Evolutionary conservation across 108 stramenopile genomes (phyloP), one percentile per base, ranked within the genome.

Genomic region (Fistulifera pelliculosa): DNA sequence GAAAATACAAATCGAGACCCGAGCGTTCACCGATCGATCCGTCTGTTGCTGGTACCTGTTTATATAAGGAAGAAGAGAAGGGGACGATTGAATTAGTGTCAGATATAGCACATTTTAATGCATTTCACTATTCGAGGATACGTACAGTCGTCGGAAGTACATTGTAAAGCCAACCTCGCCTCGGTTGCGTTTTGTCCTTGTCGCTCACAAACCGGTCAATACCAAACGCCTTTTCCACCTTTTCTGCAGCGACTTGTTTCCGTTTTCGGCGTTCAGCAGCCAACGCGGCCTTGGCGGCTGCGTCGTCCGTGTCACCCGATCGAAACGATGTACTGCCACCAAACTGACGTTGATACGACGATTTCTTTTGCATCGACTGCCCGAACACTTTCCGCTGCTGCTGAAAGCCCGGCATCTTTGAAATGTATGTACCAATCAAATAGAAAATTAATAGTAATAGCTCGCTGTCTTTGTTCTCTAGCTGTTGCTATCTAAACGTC

Each of bases 1-100:
- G 65, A 53, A 97, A 93, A 62, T 87, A 99, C 48, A 99, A 54
- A 60, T 99, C 96, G 24, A 99, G 42, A 2, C 83, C 96, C n/a
- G 84, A 50, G 31, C 72, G 67, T 73, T 84, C 82, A 0, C 59
- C 64, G 31, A 35, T 35, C 27, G 70, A 69, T 65, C 69, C 31
- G 69, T 51, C 58, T 52, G 47, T 64, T 63, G 27, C 23, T 47
- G 18, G 24, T 42, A 27, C 45, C n/a, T 26, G 21, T 41, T 4
- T 52, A 22, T 15, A 6, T 31, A 53, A 47, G 2, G 35, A 52
- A 45, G 28, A n/a, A 1, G 25, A 48, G 7, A 41, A 43, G 28
- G 38, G 42, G 16, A 63, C 40, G 28, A 70, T 53, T 47, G 45
- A 52, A 21, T 19, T 44, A 16, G 27, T 18, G 60, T 54, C 14